Base-by-base conservation (phyloP, 129 eudicot species). In the Ambrosia artemisiifolia region DNA sequence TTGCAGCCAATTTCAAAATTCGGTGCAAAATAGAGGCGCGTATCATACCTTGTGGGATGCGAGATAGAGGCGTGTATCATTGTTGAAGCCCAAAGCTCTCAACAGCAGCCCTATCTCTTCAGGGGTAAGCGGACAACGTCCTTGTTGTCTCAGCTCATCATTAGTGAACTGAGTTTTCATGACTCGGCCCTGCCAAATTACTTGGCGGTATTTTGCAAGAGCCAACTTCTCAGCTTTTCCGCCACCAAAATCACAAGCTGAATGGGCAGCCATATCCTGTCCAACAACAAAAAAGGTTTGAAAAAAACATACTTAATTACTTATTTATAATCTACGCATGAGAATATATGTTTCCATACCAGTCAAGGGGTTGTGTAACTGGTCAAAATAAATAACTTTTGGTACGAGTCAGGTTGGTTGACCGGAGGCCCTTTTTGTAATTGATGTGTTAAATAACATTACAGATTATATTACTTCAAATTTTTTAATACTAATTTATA, bases 261-360 rank as follows among this genome's bases (percentile, higher is more conserved):
- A 94, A 83, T 94, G 98, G 16, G 98, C 95, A 79, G 96, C 98
- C 98, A 94, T 94, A 84, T 94, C 98, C 97, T 91, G 87, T 36
- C 9, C 64, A 81, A 63, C 10, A 47, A 73, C 32, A 72, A n/a
- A 34, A 34, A 56, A 1, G 40, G 20, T 65, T 32, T 73, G 13
- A 50, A 28, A 65, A 65, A 40, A 55, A 30, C 51, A 18, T 24
- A 24, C 28, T 24, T 24, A 24, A 24, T 24, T 6, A 69, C 36
- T 3, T 42, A 24, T 7, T 13, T 7, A 2, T 54, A 35, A 54
- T 38, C 56, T 70, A 70, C 53, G 77, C 69, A 38, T 5, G 11
- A 43, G 46, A 71, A 40, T 71, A 56, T 11, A 59, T 19, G 28
- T 11, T 34, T 18, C 51, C 35, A 54, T 36, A 12, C 16, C 38